Conservation (phyloP, 192 early-diverging fungal species). For the Paraglomus brasilianum region DNA sequence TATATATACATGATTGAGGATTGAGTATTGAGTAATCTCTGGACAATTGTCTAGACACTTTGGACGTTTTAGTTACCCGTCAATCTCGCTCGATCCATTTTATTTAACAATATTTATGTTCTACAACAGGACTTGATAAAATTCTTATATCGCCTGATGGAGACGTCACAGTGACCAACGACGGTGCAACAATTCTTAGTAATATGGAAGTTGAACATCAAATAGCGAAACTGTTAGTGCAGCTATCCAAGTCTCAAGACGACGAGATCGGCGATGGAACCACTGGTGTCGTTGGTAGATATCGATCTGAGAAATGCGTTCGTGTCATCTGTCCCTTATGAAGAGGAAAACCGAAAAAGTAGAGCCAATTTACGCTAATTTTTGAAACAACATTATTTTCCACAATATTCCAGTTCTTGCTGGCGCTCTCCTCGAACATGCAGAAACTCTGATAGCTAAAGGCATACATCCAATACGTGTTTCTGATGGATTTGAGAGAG, state of each 20-base stretch:
- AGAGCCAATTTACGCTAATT: not conserved
- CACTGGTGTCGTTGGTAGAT: slow-evolving; percentile 94
- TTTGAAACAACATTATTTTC: not conserved
- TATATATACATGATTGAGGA: too few relatives aligned
- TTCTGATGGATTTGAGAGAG: slow-evolving; percentile 96
- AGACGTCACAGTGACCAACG: slow-evolving; percentile 99
- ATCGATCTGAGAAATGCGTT: not conserved
- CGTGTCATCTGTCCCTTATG: not conserved
- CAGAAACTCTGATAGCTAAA: slow-evolving; percentile 89
- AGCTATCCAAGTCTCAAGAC: slow-evolving; percentile 97
- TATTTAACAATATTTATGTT: slow-evolving; percentile 16
- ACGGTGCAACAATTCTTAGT: slow-evolving; percentile 96
- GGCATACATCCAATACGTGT: slow-evolving; percentile 99
- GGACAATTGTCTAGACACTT: too few relatives aligned
- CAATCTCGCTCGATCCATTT: slow-evolving; percentile 4
- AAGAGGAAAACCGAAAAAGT: too few relatives aligned
- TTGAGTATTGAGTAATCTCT: not conserved
- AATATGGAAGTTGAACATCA: slow-evolving; percentile 99
- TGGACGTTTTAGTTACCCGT: not conserved
- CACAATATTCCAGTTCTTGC: slow-evolving; percentile 73
- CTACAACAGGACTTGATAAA: slow-evolving; percentile 87
- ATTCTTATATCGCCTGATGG: slow-evolving; percentile 99
- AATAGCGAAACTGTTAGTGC: slow-evolving; percentile 97
- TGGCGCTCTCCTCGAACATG: slow-evolving; percentile 95
- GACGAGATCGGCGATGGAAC: slow-evolving; percentile 99